Base-by-base conservation (phyloP, 1,284 basidiomycete genomes). In the Apiotrichum veenhuisii region DNA sequence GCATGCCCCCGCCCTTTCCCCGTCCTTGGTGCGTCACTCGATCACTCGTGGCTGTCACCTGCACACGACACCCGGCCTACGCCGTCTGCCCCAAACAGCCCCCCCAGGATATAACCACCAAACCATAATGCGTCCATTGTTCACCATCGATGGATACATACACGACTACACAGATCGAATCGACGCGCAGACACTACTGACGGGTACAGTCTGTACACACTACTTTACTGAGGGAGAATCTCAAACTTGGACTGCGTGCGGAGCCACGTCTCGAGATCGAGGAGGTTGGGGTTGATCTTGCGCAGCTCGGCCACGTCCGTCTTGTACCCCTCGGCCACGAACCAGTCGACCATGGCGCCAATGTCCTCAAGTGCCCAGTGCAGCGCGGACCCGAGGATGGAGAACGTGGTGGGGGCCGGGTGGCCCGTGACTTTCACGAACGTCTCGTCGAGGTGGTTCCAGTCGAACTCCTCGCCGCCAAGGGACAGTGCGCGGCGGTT, bases 381-480 rank as follows among this genome's bases (percentile, higher is more conserved):
- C 18, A 57, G 38, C 2, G 23, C 34, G 12, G 17, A n/a, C 1
- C 41, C 48, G 18, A 67, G 26, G 36, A 56, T 20, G 18, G 36
- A 34, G 36, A 44, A 65, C 8, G 65, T 67, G 20, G 65, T 61
- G 12, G 64, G 62, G 3, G 61, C 40, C 10, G 52, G 45, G 25
- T 47, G n/a, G 17, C 65, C 66, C 23, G 62, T 61, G 30, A 57
- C 53, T 27, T 50, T 34, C 8, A 18, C 11, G 15, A 58, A 60
- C 27, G 43, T 49, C 15, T 34, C 30, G 52, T 69, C 45, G 22
- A 72, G 52, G 44, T 68, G 55, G 4, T 47, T 42, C 30, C 56
- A 62, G 18, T 57, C 61, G 23, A 66, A 46, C 23, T 58, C 57
- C 40, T 69, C 67, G 22, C 64, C 63, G 5, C 64, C 70, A 9